Evolutionary conservation across 2,329 filamentous ascomycete species (phyloP), one percentile per base, ranked within the genome.

Genomic region (Cladorrhinum sp.): DNA sequence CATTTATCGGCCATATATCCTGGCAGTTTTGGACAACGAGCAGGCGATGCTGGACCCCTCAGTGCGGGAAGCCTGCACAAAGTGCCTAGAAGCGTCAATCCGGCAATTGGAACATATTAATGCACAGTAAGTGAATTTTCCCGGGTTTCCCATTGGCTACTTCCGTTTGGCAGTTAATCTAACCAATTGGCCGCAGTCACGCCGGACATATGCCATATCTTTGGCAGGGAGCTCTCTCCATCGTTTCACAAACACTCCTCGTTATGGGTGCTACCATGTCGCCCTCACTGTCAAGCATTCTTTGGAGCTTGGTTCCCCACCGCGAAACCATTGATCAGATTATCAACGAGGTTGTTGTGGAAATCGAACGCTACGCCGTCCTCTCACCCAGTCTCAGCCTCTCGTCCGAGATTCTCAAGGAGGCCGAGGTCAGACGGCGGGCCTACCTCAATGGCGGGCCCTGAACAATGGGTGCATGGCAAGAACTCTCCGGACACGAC

Each of bases 211-310:
- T 95, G 77, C 90, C 90, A 12, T 95, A 94, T 74, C 82, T 94
- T 20, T 95, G 90, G 87, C 91, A 94, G 77, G 90, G 90, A 18
- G 89, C 90, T 8, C 80, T 95, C 39, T 92, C 89, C 21, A 91
- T 95, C 70, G 89, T 93, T 21, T 92, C 89, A 5, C 91, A 95
- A 73, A 89, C 89, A 1, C 79, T 95, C 16, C 79, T 95, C 49
- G 85, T 95, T 33, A 94, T 95, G 90, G 91, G 90, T 6, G 89
- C 90, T 16, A 92, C 88, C 16, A 90, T 94, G 86, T 92, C 87
- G 8, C 86, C 87, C 1, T 87, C 87, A 4, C 82, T 94, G 2
- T 86, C 84, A 23, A 82, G 79, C 55, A 86, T 93, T 46, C 78
- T 94, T 72, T 64, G 82, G 54, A 80, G 77, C 2, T 70, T 87